Evolutionary conservation across 441 rosid genomes (phyloP), one percentile per base, ranked within the genome.

Genomic region (Eruca vesicaria): DNA sequence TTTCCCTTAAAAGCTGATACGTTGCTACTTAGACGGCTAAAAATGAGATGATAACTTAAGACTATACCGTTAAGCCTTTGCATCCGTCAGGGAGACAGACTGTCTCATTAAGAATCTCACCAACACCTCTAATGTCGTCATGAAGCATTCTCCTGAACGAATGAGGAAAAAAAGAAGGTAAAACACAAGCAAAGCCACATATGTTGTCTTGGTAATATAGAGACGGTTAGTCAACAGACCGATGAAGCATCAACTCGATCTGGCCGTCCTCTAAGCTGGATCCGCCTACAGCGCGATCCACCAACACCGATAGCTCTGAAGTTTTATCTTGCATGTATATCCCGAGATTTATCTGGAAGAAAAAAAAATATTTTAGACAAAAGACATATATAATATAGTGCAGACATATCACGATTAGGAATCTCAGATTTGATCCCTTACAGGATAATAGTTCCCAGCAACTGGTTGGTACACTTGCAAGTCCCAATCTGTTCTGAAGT

Each of bases 391-490:
- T n/a, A 15, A 58, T 65, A 70, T 21, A 19, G 56, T 68, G 63
- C 18, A 45, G 26, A 72, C 68, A 57, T 33, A 38, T 48, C 72
- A 72, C 21, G 9, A 41, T 18, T 64, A 72, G 60, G 74, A 66
- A 78, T 35, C 48, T 48, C 61, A 53, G 71, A 45, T 41, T 53
- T 67, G 78, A 72, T 63, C 74, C 69, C 78, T 74, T 80, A 90
- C 95, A 10, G 95, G 95, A 67, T 88, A 90, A 76, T 86, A 90
- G 80, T 90, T 90, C 77, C 95, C 92, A 77, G 95, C 82, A 64
- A 86, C 75, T 56, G 91, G 93, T 84, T 90, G 89, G 82, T 83
- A 64, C 52, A 85, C 95, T 83, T 90, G 78, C 72, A 90, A 85
- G 78, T 85, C 84, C 96, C 93, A 90, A 19, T 86, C 96, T 61